Conservation (phyloP, 1,284 basidiomycete species). For the Sphaerobolus stellatus region DNA sequence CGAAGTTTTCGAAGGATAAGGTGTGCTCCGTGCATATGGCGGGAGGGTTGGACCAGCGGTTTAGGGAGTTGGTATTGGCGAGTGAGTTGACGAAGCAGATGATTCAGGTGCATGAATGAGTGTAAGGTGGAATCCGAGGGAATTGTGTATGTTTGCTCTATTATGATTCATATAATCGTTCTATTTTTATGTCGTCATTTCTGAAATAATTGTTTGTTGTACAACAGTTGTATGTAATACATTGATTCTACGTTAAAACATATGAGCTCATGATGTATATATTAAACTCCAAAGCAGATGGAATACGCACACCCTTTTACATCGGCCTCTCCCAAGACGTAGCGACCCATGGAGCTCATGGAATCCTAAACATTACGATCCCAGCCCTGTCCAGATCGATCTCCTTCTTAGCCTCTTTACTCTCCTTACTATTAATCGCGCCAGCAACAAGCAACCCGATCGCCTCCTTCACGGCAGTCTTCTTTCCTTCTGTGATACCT, state of each 20-base stretch:
- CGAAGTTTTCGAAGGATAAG: neutral
- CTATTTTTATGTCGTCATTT: too few species aligned
- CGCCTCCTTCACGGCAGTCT: slow-evolving; percentile 45
- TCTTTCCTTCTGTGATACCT: slow-evolving; percentile 30
- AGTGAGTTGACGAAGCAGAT: neutral
- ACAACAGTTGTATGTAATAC: too few species aligned
- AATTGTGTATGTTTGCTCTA: too few species aligned
- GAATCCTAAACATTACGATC: slow-evolving; percentile 64
- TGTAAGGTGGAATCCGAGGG: too few species aligned
- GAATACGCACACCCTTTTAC: too few species aligned
- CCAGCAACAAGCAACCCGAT: slow-evolving; percentile 51
- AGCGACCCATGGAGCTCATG: slow-evolving; percentile 31
- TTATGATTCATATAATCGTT: too few species aligned
- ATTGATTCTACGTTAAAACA: too few species aligned
- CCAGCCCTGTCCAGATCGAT: slow-evolving; percentile 56
- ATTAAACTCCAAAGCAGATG: too few species aligned
- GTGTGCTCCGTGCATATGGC: slow-evolving; percentile 1
- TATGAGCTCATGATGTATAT: too few species aligned
- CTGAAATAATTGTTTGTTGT: too few species aligned
- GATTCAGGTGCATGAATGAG: too few species aligned
- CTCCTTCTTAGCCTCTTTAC: slow-evolving; percentile 56
- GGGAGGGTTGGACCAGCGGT: neutral
- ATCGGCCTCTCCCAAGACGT: too few species aligned
- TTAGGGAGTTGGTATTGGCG: neutral
- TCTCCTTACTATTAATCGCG: slow-evolving; percentile 51